Conservation (phyloP, 257 asterid genomes). For the Phtheirospermum japonicum region DNA sequence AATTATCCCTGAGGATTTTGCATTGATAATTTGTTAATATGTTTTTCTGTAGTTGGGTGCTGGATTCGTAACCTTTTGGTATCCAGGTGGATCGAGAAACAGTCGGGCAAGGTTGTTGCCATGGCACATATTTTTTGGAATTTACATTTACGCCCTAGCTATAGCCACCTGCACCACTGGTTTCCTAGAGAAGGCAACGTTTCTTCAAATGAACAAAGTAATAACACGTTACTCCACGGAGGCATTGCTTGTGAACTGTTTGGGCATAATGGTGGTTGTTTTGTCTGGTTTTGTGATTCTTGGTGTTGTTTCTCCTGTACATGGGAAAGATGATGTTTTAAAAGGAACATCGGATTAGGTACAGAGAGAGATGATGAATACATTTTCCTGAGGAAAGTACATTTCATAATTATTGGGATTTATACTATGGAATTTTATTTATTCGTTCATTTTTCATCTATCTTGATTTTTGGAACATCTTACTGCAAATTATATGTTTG, state of each 20-base stretch:
- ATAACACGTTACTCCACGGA: constrained; percentile 80
- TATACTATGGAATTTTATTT: too few relatives aligned
- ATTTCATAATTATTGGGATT: too few relatives aligned
- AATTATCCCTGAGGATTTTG: too few relatives aligned
- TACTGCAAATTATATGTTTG: too few relatives aligned
- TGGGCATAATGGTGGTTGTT: constrained; percentile 63
- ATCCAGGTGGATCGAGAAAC: constrained; percentile 78
- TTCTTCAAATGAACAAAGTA: constrained; percentile 62
- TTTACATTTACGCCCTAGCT: constrained; percentile 69
- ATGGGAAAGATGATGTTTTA: constrained; percentile 46
- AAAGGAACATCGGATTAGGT: constrained; percentile 25
- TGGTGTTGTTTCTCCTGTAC: constrained; percentile 61
- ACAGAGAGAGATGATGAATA: neutral
- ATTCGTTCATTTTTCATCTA: too few relatives aligned
- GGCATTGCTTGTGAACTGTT: constrained; percentile 66
- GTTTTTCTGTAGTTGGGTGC: constrained; percentile 79
- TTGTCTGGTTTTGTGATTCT: constrained; percentile 87
- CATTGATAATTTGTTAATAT: too few relatives aligned
- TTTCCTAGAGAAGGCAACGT: constrained; percentile 76
- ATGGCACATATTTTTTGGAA: constrained; percentile 74
- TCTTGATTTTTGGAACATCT: too few relatives aligned
- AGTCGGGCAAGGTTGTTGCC: constrained; percentile 60
- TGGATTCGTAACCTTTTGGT: constrained; percentile 79
- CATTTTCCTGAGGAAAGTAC: neutral
- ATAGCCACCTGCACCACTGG: constrained; percentile 81